Base-by-base conservation (phyloP, 306 rosid genomes). In the Fragaria vesca region DNA sequence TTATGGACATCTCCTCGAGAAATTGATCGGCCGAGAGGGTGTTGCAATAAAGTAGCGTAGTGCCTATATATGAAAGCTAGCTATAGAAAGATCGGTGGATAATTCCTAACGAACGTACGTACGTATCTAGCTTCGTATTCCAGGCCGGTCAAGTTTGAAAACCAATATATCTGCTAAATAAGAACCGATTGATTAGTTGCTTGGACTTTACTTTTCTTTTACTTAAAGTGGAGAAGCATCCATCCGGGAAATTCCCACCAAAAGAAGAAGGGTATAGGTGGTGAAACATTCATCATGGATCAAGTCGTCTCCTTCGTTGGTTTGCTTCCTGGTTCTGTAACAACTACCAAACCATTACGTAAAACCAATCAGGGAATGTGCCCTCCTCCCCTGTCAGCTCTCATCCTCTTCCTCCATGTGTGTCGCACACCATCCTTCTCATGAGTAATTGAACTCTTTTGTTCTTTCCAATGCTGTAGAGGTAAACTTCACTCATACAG, bases 371-470 rank as follows among this genome's bases (percentile, higher is more conserved):
- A 74, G 76, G 60, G 66, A 65, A 73, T 86, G 89, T 70, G 66
- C 79, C 85, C 83, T 84, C 78, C 43, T 74, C 52, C 69, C 72
- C 52, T 69, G 78, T 80, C 86, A 88, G 42, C 38, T 55, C 57
- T 57, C 75, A 66, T 72, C 77, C 63, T 38, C 80, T 21, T 62
- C 40, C 48, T 58, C 28, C 42, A 34, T 48, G 47, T 67, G 50
- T 73, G 72, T 60, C 65, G 36, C 62, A 55, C 34, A 16, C 43
- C 75, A 51, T 34, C 76, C 21, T 20, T 34, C 45, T 28, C 47
- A 34, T 51, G 40, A 21, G 32, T 10, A 8, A 66, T 36, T 36
- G 8, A 18, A 38, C 50, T 26, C 51, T 38, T 38, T 36, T 15
- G 43, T 13, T 58, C 2, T 66, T 66, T 36, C 48, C 26, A 38